Percentiles rank a stretch among this genome's conserved stretches.
phyloP scores from a whole-genome alignment of 441 rosid species.

The Pelargonium myrrhifolium region DNA sequence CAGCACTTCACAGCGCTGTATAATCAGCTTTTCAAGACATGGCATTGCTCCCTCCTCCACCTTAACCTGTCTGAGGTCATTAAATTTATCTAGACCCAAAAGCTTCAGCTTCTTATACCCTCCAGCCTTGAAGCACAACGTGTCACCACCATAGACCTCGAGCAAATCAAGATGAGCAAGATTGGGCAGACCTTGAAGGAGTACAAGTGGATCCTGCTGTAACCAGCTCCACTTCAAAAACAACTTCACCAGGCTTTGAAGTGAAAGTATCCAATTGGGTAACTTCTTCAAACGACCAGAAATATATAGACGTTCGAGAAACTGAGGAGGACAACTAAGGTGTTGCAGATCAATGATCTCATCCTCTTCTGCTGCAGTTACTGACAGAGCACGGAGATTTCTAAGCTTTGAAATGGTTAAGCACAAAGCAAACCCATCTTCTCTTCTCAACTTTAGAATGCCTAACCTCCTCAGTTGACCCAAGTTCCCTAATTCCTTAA shows the following conservation, averaged over 20 bases:
- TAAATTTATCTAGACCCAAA: constrained; percentile 32
- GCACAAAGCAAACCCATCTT: constrained; percentile 32
- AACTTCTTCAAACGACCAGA: constrained; percentile 27
- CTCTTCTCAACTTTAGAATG: constrained; percentile 25
- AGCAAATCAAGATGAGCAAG: constrained; percentile 31
- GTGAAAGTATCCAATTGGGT: constrained; percentile 30
- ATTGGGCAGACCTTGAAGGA: constrained; percentile 27
- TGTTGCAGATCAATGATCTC: constrained; percentile 26
- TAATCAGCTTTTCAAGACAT: constrained; percentile 28
- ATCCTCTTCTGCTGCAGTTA: constrained; percentile 18
- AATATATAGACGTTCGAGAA: constrained; percentile 31
- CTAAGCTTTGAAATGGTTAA: constrained; percentile 24
- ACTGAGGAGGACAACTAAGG: constrained; percentile 22
- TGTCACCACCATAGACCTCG: constrained; percentile 28
- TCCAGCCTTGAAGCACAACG: constrained; percentile 22
- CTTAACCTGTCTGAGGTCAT: constrained; percentile 23
- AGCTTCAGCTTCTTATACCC: constrained; percentile 34
- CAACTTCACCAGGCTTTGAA: constrained; percentile 26
- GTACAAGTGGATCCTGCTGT: constrained; percentile 26
- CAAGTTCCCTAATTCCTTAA: constrained; percentile 29
- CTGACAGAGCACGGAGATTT: constrained; percentile 28
- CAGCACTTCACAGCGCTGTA: constrained; percentile 30
- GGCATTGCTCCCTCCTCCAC: constrained; percentile 37
- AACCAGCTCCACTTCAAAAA: constrained; percentile 33
- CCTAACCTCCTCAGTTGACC: constrained; percentile 33